Percentiles rank a stretch among this genome's conserved stretches.
These are phyloP conservation scores for Willaertia magna DNA, from an alignment of 208 protist genomes.

Conservation along the genomic window DNA sequence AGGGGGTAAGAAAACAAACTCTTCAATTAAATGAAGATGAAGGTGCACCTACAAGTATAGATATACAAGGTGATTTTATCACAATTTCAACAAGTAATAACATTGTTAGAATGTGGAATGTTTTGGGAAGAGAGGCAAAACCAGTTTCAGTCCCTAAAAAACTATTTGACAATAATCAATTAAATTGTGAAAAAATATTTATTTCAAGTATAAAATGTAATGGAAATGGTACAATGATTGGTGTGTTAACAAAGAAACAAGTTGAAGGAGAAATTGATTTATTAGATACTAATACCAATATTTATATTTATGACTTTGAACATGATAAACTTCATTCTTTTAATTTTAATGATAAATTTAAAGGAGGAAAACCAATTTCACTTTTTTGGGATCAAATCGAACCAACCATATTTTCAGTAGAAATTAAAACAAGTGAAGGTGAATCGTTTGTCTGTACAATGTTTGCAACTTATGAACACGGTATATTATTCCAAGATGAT, in stretches of 20 bases:
- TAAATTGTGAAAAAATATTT: constrained; percentile 23
- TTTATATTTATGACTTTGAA: constrained; percentile 21
- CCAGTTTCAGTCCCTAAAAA: constrained; percentile 43
- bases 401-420: constrained; percentile 64
- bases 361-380: neutral
- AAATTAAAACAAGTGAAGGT: constrained; percentile 29
- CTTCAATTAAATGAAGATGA: constrained; percentile 65
- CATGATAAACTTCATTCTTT: constrained; percentile 3
- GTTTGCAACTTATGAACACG: constrained; percentile 59
- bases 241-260: constrained; percentile 33
- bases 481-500: constrained; percentile 62
- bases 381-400: constrained; percentile 41
- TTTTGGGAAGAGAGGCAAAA: constrained; percentile 55
- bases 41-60: constrained; percentile 53
- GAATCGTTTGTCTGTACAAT: constrained; percentile 30
- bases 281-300: neutral
- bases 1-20: constrained; percentile 54
- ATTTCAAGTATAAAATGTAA: constrained; percentile 48
- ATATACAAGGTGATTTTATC: constrained; percentile 71
- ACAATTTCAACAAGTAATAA: constrained; percentile 58
- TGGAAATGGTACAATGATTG: constrained; percentile 58
- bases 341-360: constrained; percentile 1
- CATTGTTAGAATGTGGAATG: constrained; percentile 52
- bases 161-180: neutral
- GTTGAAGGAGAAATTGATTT: constrained; percentile 1